These are phyloP conservation scores for Coffea canephora DNA, from an alignment of 257 asterid species.

Conservation along the genomic window DNA sequence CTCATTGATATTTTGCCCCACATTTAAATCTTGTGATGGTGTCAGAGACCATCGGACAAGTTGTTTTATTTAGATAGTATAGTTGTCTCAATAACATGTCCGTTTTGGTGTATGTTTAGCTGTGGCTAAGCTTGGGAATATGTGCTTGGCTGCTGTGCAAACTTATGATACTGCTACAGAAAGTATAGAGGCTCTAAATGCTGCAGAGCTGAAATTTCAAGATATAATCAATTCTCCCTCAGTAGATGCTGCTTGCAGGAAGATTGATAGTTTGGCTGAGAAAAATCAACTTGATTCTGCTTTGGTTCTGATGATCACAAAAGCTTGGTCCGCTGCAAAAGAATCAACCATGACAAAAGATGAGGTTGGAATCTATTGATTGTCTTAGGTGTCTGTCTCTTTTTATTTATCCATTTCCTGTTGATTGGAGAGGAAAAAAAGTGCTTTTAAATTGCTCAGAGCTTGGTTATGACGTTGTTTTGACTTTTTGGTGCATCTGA, in stretches of 20 bases:
- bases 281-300: constrained; percentile 89
- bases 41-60: not conserved
- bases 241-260: constrained; percentile 79
- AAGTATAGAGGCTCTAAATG: constrained; percentile 65
- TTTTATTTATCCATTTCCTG: not conserved
- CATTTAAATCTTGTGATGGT: not conserved
- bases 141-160: constrained; percentile 79
- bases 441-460: too few species aligned
- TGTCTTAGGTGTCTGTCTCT: not conserved
- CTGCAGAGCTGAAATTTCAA: constrained; percentile 84
- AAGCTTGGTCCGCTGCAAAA: constrained; percentile 98
- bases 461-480: too few species aligned
- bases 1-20: not conserved
- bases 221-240: constrained; percentile 90
- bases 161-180: constrained; percentile 74
- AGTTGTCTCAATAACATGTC: not conserved
- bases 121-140: constrained; percentile 67
- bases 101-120: constrained; percentile 39
- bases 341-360: constrained; percentile 80
- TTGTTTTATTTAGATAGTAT: not conserved
- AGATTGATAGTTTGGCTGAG: constrained; percentile 83
- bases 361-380: constrained; percentile 47
- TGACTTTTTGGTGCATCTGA: too few species aligned
- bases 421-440: too few species aligned
- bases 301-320: constrained; percentile 74